phyloP scores from a whole-genome alignment of 768 basidiomycete genomes.

The Boletus vermiculosoides region DNA sequence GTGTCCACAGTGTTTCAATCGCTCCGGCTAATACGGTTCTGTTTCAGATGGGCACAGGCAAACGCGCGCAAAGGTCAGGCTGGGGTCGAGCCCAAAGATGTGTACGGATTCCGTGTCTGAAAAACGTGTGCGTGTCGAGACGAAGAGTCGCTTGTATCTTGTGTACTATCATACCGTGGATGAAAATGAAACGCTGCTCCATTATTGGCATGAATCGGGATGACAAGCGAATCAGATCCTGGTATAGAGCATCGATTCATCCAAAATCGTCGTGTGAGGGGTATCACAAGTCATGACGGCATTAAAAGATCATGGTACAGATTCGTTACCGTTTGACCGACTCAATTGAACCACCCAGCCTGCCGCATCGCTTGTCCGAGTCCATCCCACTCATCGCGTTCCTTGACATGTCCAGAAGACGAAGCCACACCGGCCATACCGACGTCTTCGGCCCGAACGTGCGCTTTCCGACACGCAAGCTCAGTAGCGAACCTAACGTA shows the following conservation, averaged over 20 bases:
- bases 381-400: constrained; percentile 61
- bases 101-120: constrained; percentile 67
- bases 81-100: constrained; percentile 74
- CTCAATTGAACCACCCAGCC: constrained; percentile 71
- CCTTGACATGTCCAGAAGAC: constrained; percentile 21
- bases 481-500: constrained; percentile 74
- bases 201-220: not conserved
- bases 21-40: not conserved
- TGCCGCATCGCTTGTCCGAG: constrained; percentile 70
- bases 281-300: constrained; percentile 7
- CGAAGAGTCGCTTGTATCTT: not conserved
- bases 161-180: constrained; percentile 6
- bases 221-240: not conserved
- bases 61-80: constrained; percentile 83
- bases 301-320: not conserved
- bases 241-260: not conserved
- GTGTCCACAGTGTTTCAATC: constrained; percentile 23
- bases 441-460: constrained; percentile 3
- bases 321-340: not conserved
- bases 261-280: not conserved
- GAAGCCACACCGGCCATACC: constrained; percentile 5
- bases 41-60: constrained; percentile 77
- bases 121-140: not conserved
- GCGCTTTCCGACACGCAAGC: constrained; percentile 70
- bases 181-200: not conserved